A percentile compares a stretch with the other conserved stretches of the same genome.
Evolutionary conservation across 2,329 filamentous ascomycete species (phyloP).

Genomic region (Penicillium sp.): DNA sequence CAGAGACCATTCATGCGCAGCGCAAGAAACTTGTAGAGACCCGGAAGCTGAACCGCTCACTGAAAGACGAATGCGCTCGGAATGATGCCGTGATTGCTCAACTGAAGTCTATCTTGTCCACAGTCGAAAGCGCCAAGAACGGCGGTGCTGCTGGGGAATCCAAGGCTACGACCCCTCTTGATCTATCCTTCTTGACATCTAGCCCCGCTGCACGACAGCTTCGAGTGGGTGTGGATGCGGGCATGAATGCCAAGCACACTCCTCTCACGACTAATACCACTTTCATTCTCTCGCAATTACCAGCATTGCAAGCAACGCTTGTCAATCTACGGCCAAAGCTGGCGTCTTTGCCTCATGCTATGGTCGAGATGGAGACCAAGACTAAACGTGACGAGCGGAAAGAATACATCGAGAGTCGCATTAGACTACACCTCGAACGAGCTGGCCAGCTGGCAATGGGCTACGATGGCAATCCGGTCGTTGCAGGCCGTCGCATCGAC

Average conservation of each 20-base stretch:
- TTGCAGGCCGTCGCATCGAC: conserved; percentile 41
- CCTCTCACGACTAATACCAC: conserved; percentile 50
- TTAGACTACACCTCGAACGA: conserved; percentile 69
- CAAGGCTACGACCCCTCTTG: conserved; percentile 24
- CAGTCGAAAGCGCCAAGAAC: conserved; percentile 20
- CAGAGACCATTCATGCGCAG: conserved; percentile 68
- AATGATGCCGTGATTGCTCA: conserved; percentile 69
- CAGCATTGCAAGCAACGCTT: conserved; percentile 70
- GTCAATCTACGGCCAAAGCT: conserved; percentile 66
- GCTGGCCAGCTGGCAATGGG: conserved; percentile 39
- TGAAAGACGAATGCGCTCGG: conserved; percentile 66
- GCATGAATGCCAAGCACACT: conserved; percentile 35
- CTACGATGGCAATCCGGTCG: conserved; percentile 32
- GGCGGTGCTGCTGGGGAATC: conserved; percentile 16
- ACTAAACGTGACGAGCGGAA: conserved; percentile 68
- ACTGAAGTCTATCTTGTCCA: conserved; percentile 58
- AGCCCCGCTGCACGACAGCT: conserved; percentile 47
- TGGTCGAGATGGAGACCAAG: conserved; percentile 40
- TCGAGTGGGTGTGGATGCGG: conserved; percentile 43
- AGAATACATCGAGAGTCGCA: conserved; percentile 79
- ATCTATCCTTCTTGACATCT: conserved; percentile 58
- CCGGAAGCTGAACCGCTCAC: conserved; percentile 67
- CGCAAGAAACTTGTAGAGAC: conserved; percentile 73
- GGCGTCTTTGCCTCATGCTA: conserved; percentile 38
- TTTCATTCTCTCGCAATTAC: conserved; percentile 80